Conservation (phyloP, 257 asterid genomes). For the Capsicum rhomboideum region DNA sequence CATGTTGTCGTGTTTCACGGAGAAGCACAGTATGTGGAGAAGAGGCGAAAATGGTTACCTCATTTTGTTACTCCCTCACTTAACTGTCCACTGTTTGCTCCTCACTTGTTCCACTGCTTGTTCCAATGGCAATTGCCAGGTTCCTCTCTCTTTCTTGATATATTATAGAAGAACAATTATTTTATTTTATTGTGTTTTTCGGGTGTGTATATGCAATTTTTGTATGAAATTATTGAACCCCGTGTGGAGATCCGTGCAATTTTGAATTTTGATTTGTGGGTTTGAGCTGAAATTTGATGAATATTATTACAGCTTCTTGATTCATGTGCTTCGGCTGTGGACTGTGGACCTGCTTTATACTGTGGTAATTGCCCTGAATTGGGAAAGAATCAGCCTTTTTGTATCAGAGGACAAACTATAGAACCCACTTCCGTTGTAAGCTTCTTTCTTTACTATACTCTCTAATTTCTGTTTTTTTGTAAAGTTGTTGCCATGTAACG, state of each 20-base stretch:
- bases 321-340: constrained; percentile 59
- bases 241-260: constrained; percentile 20
- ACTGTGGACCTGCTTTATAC: constrained; percentile 75
- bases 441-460: neutral
- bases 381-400: constrained; percentile 65
- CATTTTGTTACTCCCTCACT: constrained; percentile 2
- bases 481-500: too few species aligned
- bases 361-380: constrained; percentile 84
- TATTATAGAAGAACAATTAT: too few species aligned
- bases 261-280: neutral
- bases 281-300: constrained; percentile 18
- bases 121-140: constrained; percentile 75
- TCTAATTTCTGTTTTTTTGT: neutral
- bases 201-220: neutral
- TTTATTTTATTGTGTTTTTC: neutral
- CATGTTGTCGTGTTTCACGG: constrained; percentile 29
- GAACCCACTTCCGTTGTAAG: constrained; percentile 68
- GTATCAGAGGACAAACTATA: constrained; percentile 82
- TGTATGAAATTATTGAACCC: neutral
- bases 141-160: constrained; percentile 4
- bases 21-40: constrained; percentile 23
- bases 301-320: constrained; percentile 54
- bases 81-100: constrained; percentile 22
- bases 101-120: constrained; percentile 37
- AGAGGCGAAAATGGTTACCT: constrained; percentile 5